These are phyloP conservation scores for Daldinia sp. DNA, from an alignment of 2,329 filamentous ascomycete species.

Conservation along the genomic window DNA sequence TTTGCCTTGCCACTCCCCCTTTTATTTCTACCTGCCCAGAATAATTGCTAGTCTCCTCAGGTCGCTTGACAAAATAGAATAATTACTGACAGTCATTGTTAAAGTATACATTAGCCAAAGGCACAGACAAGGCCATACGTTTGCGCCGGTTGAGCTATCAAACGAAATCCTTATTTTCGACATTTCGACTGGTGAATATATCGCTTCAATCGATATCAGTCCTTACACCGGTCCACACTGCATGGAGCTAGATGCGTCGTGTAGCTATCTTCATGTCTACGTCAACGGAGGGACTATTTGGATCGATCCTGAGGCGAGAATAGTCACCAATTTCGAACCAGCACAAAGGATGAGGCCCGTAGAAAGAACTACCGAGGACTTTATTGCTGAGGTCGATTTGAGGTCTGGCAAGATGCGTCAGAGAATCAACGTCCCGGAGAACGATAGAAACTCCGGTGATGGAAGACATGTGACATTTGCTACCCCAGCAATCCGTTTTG, in stretches of 20 bases:
- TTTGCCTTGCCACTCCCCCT: too few species aligned
- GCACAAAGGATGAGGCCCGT: conserved; percentile 17
- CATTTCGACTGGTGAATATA: conserved; percentile 29
- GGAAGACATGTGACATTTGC: conserved; percentile 40
- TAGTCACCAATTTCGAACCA: conserved; percentile 33
- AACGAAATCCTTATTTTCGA: conserved; percentile 40
- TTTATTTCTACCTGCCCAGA: neutral
- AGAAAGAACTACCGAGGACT: conserved; percentile 33
- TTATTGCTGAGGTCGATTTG: conserved; percentile 43
- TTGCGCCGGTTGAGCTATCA: conserved; percentile 39
- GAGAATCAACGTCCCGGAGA: conserved; percentile 40
- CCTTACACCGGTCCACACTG: conserved; percentile 41
- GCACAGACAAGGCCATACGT: conserved; percentile 39
- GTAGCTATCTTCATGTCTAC: conserved; percentile 37
- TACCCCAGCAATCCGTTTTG: conserved; percentile 41
- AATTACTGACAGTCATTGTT: neutral
- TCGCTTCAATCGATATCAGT: conserved; percentile 33
- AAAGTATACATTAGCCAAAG: conserved; percentile 40
- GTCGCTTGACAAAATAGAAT: too few species aligned
- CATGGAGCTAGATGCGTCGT: conserved; percentile 37
- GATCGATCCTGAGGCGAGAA: conserved; percentile 36
- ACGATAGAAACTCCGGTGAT: conserved; percentile 32
- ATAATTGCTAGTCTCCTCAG: too few species aligned
- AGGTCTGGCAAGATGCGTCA: conserved; percentile 42
- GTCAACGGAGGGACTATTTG: conserved; percentile 40